Conservation (phyloP, 2,329 filamentous ascomycete genomes). For the Ceratocystis destructans region DNA sequence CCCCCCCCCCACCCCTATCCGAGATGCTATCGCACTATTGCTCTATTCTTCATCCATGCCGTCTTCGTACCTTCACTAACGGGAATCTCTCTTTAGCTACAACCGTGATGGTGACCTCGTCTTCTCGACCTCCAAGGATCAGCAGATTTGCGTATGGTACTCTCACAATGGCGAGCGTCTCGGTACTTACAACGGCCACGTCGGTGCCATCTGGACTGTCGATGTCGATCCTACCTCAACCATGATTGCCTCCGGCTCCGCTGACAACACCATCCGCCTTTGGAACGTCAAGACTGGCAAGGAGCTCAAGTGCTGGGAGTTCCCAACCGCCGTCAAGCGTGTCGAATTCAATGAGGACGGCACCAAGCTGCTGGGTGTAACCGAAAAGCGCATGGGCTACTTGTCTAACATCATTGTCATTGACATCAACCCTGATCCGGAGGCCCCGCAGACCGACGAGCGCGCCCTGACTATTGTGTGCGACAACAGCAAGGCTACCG, state of each 20-base stretch:
- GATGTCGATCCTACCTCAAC: conserved; percentile 87
- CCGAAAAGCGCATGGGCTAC: conserved; percentile 96
- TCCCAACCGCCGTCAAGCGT: conserved; percentile 90
- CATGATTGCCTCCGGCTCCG: conserved; percentile 85
- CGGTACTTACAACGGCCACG: conserved; percentile 91
- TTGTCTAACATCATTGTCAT: conserved; percentile 87
- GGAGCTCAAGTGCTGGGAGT: conserved; percentile 94
- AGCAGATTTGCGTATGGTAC: conserved; percentile 93
- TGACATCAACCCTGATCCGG: conserved; percentile 71
- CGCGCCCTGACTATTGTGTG: conserved; percentile 77
- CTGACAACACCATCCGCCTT: conserved; percentile 94
- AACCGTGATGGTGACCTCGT: conserved; percentile 92
- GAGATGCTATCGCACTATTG: conserved; percentile 8
- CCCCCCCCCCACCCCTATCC: neutral
- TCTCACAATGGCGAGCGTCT: conserved; percentile 95
- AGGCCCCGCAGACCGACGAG: conserved; percentile 75
- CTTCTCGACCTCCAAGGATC: conserved; percentile 92
- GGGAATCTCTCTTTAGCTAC: conserved; percentile 41
- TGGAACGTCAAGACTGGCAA: conserved; percentile 93
- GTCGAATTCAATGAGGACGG: conserved; percentile 97
- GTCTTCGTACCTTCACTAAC: neutral
- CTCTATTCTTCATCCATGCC: neutral
- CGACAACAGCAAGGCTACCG: conserved; percentile 91
- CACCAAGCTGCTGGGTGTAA: conserved; percentile 77
- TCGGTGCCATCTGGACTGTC: conserved; percentile 97